Base-by-base conservation (phyloP, 2,329 filamentous ascomycete species). In the Stagonosporopsis rhizophila region DNA sequence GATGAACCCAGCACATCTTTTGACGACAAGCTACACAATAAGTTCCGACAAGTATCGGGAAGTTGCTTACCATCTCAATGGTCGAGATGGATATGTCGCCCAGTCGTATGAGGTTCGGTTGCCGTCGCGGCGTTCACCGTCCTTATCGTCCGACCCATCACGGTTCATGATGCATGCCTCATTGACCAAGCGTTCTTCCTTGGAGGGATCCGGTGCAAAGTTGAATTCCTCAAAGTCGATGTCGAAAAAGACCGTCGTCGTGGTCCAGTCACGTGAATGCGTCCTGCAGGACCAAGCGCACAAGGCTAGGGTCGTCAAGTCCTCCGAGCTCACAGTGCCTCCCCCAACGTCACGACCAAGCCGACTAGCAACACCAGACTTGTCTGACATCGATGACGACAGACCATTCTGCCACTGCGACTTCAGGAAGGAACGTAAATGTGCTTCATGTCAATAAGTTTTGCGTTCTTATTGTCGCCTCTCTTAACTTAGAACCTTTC, bases 361-460 rank as follows among this genome's bases (percentile, higher is more conserved):
- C 17, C 64, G 73, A n/a, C 52, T 77, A 34, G 44, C 69, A 19
- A 72, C 74, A 20, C 75, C 74, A 44, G 74, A 77, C 4, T 45
- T 77, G 11, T 53, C 64, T 3, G 66, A 70, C 7, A 22, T 74
- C 11, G 38, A 54, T 2, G 67, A 67, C 2, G 67, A 66, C 17
- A 44, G 47, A 4, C 54, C 60, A 2, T 77, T 77, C 40, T 77
- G 75, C 50, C 54, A 67, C 45, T 77, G 75, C 44, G 71, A 68
- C 50, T 37, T 48, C 1, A 52, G 51, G 20, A 30, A 45, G 17
- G 48, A 55, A 39, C 17, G 59, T 7, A 19, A 59, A 12, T 67
- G 34, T 20, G 44, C 50, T 11, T 58, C 52, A 2, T 71, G 23
- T 35, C 22, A 15, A 30, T 15, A n/a, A 39, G n/a, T 25, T 12